Evolutionary conservation across 352 stramenopile species (phyloP).

Genomic region (Phytophthora nicotianae): DNA sequence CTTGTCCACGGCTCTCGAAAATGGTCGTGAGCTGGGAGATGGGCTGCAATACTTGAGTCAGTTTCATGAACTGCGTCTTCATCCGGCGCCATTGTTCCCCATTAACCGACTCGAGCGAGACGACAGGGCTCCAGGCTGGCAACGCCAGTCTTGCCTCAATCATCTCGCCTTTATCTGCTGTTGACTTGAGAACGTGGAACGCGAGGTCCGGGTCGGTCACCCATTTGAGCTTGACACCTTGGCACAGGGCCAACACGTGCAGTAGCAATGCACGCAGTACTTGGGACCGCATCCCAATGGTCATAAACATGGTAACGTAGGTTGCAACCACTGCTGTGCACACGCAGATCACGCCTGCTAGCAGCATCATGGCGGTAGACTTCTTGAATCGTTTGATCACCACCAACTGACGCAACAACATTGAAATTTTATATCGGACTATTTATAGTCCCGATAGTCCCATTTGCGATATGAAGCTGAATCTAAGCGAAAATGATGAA

Average conservation of each 20-base stretch:
- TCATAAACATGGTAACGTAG: constrained; percentile 16
- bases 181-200: constrained; percentile 27
- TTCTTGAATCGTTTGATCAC: background rate
- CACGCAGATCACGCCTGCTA: background rate
- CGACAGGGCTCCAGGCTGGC: constrained; percentile 27
- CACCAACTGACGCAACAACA: too few species aligned
- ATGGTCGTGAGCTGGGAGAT: constrained; percentile 28
- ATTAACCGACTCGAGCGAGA: constrained; percentile 41
- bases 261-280: constrained; percentile 24
- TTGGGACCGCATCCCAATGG: constrained; percentile 38
- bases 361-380: constrained; percentile 1
- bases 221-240: constrained; percentile 38
- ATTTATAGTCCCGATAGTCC: too few species aligned
- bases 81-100: constrained; percentile 37
- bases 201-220: constrained; percentile 30
- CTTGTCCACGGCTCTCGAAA: constrained; percentile 28
- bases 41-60: constrained; percentile 26
- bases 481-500: too few species aligned
- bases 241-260: constrained; percentile 21
- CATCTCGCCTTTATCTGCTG: constrained; percentile 31
- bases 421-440: too few species aligned
- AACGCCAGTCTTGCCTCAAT: constrained; percentile 32
- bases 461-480: too few species aligned
- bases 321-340: background rate
- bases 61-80: constrained; percentile 28